Conservation (phyloP, 805 yeast species). For the Candida sonorensis region DNA sequence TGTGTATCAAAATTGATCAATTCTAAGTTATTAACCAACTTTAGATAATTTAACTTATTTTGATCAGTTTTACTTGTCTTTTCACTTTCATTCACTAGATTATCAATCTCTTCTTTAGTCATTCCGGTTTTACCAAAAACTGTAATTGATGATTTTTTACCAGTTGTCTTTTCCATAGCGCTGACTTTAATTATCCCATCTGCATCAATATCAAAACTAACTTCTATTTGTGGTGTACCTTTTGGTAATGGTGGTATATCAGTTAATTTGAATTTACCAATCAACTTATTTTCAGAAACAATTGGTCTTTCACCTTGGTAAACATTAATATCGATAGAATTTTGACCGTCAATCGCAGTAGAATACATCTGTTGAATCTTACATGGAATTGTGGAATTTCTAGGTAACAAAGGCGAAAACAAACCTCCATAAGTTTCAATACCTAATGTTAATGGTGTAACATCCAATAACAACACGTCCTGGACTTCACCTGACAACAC, state of each 20-base stretch:
- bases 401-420: constrained; percentile 78
- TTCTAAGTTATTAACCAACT: constrained; percentile 61
- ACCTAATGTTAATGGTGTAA: constrained; percentile 84
- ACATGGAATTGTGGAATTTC: constrained; percentile 93
- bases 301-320: constrained; percentile 98
- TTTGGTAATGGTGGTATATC: constrained; percentile 89
- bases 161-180: constrained; percentile 89
- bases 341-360: constrained; percentile 93
- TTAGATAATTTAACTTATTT: constrained; percentile 42
- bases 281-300: constrained; percentile 90
- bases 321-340: constrained; percentile 90
- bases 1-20: constrained; percentile 29
- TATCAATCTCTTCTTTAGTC: constrained; percentile 83
- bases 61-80: constrained; percentile 77
- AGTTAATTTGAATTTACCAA: constrained; percentile 86
- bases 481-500: constrained; percentile 92
- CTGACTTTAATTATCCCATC: constrained; percentile 95
- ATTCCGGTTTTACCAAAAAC: constrained; percentile 95
- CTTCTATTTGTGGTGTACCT: constrained; percentile 88
- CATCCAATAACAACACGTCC: constrained; percentile 85
- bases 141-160: constrained; percentile 90
- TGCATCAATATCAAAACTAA: constrained; percentile 90
- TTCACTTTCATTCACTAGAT: constrained; percentile 88
- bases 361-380: constrained; percentile 90
- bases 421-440: constrained; percentile 97